Evolutionary conservation across 2,329 filamentous ascomycete species (phyloP).

Genomic region (Emericellopsis atlantica): DNA sequence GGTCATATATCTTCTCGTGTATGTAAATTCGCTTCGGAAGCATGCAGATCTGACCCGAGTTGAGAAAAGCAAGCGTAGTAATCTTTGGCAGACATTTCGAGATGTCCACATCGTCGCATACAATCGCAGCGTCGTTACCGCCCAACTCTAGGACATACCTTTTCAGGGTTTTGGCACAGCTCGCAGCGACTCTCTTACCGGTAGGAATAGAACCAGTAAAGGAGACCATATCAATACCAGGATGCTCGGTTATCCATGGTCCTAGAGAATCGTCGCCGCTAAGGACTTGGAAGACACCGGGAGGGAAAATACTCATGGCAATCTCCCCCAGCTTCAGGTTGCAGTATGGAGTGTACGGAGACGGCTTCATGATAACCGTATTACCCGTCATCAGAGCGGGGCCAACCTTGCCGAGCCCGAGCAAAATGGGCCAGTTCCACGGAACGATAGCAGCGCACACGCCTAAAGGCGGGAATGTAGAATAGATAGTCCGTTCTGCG

Average conservation of each 20-base stretch:
- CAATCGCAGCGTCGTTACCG: conserved; percentile 35
- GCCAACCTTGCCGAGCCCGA: conserved; percentile 39
- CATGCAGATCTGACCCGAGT: conserved; percentile 30
- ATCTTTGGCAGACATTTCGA: conserved; percentile 16
- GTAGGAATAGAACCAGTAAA: conserved; percentile 50
- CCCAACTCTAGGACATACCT: conserved; percentile 15
- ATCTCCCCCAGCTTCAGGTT: conserved; percentile 49
- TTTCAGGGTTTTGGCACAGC: conserved; percentile 3
- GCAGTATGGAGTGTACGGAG: conserved; percentile 44
- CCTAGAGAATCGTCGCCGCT: conserved; percentile 49
- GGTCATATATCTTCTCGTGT: conserved; percentile 42
- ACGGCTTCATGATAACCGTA: conserved; percentile 42
- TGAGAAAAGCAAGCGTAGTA: conserved; percentile 39
- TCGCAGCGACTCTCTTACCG: conserved; percentile 37
- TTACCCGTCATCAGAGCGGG: conserved; percentile 45
- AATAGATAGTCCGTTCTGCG: conserved; percentile 6
- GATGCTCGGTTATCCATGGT: conserved; percentile 40
- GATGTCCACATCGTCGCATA: conserved; percentile 39
- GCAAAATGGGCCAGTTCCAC: conserved; percentile 44
- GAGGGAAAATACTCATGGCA: conserved; percentile 36
- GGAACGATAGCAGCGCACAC: conserved; percentile 45
- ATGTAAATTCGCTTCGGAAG: conserved; percentile 46
- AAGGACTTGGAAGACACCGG: conserved; percentile 45
- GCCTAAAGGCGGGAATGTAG: conserved; percentile 28
- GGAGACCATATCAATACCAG: conserved; percentile 44